phyloP scores from a whole-genome alignment of 129 eudicot species.

The Arctium lappa region DNA sequence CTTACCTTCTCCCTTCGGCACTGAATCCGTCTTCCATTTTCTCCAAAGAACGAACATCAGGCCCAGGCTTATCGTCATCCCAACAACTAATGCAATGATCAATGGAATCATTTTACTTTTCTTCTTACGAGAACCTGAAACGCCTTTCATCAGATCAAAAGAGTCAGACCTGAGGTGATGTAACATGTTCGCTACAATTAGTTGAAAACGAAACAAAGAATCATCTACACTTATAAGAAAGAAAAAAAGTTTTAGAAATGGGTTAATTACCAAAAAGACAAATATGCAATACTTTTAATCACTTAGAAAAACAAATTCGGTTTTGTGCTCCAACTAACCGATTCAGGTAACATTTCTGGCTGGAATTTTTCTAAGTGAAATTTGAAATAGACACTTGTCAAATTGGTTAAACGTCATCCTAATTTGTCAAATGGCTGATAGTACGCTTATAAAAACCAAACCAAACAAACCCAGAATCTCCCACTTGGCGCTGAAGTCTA shows the following conservation, averaged over 20 bases:
- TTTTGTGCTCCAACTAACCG: background rate
- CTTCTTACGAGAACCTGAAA: conserved; percentile 31
- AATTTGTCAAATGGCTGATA: too few relatives aligned
- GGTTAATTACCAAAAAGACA: background rate
- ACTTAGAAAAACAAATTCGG: too few relatives aligned
- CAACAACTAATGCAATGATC: background rate
- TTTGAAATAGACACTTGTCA: too few relatives aligned
- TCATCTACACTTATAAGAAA: background rate
- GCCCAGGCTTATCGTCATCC: conserved; percentile 11
- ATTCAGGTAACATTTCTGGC: background rate
- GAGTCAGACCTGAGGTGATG: conserved; percentile 8
- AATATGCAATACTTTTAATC: background rate
- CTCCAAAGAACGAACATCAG: conserved; percentile 15
- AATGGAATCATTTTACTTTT: conserved; percentile 22
- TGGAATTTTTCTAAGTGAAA: background rate
- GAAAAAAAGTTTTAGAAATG: background rate
- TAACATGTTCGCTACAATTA: conserved; percentile 3
- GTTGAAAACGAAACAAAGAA: background rate
- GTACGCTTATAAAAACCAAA: too few relatives aligned
- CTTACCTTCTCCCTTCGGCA: conserved; percentile 31
- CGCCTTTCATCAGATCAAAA: conserved; percentile 6
- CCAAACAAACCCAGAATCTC: too few relatives aligned
- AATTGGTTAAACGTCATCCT: too few relatives aligned
- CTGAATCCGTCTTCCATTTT: conserved; percentile 25
- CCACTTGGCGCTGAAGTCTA: too few relatives aligned